phyloP scores from a whole-genome alignment of 2,329 filamentous ascomycete genomes.

The Clonostachys rosea region DNA sequence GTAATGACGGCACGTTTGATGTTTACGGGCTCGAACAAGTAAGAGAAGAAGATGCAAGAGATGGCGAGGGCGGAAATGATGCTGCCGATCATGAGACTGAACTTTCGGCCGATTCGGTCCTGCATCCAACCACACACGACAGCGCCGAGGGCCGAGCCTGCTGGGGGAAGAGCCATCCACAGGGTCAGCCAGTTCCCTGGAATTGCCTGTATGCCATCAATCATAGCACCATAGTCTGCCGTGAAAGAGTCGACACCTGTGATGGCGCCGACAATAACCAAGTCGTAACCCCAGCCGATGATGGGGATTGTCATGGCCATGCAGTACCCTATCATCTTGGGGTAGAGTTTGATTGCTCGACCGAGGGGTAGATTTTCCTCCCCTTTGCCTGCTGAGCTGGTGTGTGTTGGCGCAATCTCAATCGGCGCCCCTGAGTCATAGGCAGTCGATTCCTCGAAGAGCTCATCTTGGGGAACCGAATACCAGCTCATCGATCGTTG shows the following conservation, averaged over 20 bases:
- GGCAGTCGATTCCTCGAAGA: too few relatives aligned
- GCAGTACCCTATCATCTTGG: constrained; percentile 16
- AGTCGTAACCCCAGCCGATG: constrained; percentile 21
- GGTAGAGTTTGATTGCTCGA: constrained; percentile 15
- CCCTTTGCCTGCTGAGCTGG: neutral
- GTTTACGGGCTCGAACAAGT: constrained; percentile 2
- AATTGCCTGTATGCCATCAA: constrained; percentile 13
- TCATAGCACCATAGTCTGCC: constrained; percentile 15
- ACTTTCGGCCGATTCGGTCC: constrained; percentile 15
- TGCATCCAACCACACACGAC: constrained; percentile 18
- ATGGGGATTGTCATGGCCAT: constrained; percentile 16
- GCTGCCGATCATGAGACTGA: constrained; percentile 13
- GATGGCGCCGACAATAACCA: constrained; percentile 17
- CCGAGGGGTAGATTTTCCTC: constrained; percentile 12
- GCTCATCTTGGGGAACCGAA: too few relatives aligned
- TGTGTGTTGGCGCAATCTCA: too few relatives aligned
- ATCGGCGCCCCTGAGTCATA: too few relatives aligned
- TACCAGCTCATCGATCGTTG: too few relatives aligned
- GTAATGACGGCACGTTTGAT: constrained; percentile 15
- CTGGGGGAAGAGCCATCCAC: constrained; percentile 14
- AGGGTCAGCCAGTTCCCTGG: constrained; percentile 18
- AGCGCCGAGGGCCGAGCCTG: constrained; percentile 14
- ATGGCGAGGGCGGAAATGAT: constrained; percentile 14
- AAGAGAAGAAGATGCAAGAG: constrained; percentile 17
- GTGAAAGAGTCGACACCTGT: constrained; percentile 18